Base-by-base conservation (phyloP, 805 yeast species). In the Torulaspora maleeae region DNA sequence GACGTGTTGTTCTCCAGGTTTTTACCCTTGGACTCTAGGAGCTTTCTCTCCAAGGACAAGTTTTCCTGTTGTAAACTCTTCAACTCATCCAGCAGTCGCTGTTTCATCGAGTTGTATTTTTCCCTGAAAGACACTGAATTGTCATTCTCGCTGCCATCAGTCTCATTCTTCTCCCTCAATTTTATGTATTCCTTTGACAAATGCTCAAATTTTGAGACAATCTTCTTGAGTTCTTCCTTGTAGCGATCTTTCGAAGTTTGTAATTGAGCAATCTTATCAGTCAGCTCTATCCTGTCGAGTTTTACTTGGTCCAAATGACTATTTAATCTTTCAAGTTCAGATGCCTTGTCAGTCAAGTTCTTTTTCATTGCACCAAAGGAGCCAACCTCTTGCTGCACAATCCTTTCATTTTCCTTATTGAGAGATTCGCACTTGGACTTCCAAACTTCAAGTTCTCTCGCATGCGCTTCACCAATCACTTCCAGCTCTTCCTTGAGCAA, bases 221-320 rank as follows among this genome's bases (percentile, higher is more conserved):
- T 59, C 61, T 50, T 59, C 59, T 41, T 55, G 47, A 47, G 58
- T 41, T 56, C 73, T 63, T 32, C 56, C 53, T 54, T 66, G 56
- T 52, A 58, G 46, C 42, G 59, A 53, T 36, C 58, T 47, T 52
- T 63, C 44, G 49, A 60, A 25, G 32, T 54, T 45, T 47, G 61
- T 55, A 48, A 55, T 52, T 47, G 42, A 8, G 43, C 15, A 19
- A 52, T 33, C 20, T 46, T 71, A 67, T 51, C 53, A 17, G 45
- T 40, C 28, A 55, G 40, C 12, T 49, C 32, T 32, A 37, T 12
- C 36, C 47, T 49, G 29, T 55, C 53, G 34, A 36, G 32, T 27
- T 48, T 41, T 27, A 35, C n/a, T 11, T 41, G 43, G 29, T 45
- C 44, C 16, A 43, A 36, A 29, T 51, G 37, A 9, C 49, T 47